phyloP scores from a whole-genome alignment of 176 grass and related monocot genomes.

The Bolboschoenus planiculmis region DNA sequence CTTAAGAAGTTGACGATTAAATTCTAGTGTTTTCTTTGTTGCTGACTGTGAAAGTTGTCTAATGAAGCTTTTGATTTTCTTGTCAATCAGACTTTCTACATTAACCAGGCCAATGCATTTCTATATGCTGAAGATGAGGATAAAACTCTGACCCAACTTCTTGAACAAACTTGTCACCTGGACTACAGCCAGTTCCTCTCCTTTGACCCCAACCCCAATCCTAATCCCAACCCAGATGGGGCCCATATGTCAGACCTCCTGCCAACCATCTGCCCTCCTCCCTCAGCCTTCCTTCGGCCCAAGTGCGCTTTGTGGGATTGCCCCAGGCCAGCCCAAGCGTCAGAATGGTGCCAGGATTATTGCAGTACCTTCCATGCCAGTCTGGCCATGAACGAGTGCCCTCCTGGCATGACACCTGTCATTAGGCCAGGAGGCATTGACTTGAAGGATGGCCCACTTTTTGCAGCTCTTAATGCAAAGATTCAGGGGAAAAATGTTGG shows the following conservation, averaged over 20 bases:
- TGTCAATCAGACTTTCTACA: constrained; percentile 70
- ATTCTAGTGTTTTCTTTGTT: constrained; percentile 1
- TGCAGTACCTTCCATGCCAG: constrained; percentile 72
- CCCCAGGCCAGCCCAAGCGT: constrained; percentile 51
- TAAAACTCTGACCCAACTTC: constrained; percentile 46
- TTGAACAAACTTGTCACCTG: constrained; percentile 50
- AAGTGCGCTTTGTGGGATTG: constrained; percentile 94
- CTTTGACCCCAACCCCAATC: constrained; percentile 35
- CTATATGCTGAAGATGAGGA: constrained; percentile 43
- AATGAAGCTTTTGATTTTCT: constrained; percentile 19
- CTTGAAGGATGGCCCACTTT: constrained; percentile 86
- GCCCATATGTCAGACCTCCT: constrained; percentile 70
- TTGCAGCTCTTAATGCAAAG: constrained; percentile 76
- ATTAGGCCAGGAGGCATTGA: constrained; percentile 78
- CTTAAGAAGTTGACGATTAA: background rate
- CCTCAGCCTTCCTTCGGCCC: constrained; percentile 66
- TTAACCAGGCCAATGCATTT: constrained; percentile 71
- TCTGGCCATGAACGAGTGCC: constrained; percentile 65
- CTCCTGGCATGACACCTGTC: constrained; percentile 78
- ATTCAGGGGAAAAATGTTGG: constrained; percentile 74
- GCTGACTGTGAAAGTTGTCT: constrained; percentile 10
- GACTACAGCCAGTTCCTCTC: constrained; percentile 55
- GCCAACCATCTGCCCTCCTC: constrained; percentile 55
- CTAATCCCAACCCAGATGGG: constrained; percentile 40
- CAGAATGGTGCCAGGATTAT: constrained; percentile 59